phyloP scores from a whole-genome alignment of 495 filamentous ascomycete species.

The Hypoxylon fragiforme region DNA sequence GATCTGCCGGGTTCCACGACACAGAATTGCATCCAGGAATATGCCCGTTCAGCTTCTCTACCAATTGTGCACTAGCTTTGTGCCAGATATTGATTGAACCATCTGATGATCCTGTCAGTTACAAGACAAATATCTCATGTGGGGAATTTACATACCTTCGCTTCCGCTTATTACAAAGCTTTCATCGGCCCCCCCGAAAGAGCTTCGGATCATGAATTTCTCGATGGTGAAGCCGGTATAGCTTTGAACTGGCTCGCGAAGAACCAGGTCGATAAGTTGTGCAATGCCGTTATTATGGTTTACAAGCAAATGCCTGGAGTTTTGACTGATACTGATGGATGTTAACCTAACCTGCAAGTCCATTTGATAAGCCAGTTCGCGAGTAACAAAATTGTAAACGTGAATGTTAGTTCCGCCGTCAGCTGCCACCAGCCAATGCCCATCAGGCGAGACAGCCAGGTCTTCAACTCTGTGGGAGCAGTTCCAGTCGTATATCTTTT shows the following conservation, averaged over 20 bases:
- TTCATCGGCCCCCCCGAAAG: constrained; percentile 87
- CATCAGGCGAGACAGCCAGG: constrained; percentile 78
- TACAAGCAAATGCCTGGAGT: constrained; percentile 79
- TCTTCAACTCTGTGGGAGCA: constrained; percentile 80
- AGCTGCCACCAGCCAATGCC: constrained; percentile 74
- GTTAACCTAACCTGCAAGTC: constrained; percentile 68
- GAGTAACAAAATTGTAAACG: constrained; percentile 78
- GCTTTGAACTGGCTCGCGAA: constrained; percentile 67
- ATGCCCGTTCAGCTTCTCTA: constrained; percentile 79
- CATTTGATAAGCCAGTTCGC: constrained; percentile 73
- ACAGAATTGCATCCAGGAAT: constrained; percentile 81
- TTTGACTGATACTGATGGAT: constrained; percentile 76
- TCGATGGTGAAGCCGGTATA: constrained; percentile 75
- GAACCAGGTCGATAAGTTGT: constrained; percentile 74
- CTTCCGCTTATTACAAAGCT: constrained; percentile 89
- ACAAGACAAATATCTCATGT: neutral
- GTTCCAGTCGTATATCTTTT: constrained; percentile 61
- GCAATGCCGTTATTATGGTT: constrained; percentile 77
- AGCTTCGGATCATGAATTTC: constrained; percentile 74
- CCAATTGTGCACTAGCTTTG: constrained; percentile 72
- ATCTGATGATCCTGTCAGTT: constrained; percentile 55
- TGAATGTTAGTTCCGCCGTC: constrained; percentile 70
- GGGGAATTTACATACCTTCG: constrained; percentile 65
- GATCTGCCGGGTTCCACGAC: constrained; percentile 83
- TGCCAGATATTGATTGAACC: constrained; percentile 87